Evolutionary conservation across 2,329 filamentous ascomycete genomes (phyloP).

Genomic region (Hypoxylon sp.): DNA sequence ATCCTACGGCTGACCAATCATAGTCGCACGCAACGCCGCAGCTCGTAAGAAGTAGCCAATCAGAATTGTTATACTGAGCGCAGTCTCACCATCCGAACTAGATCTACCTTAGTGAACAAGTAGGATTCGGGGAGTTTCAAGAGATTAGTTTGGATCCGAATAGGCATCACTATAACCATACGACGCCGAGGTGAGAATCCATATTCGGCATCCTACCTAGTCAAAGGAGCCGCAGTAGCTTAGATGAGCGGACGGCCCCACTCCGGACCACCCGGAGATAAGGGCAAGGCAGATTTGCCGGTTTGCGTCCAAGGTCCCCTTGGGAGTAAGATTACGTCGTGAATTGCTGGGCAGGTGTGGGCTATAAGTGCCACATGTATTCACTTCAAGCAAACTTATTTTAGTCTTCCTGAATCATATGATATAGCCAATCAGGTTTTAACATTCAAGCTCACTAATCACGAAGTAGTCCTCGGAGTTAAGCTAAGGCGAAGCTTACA

Average conservation of each 20-base stretch:
- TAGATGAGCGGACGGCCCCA: slow-evolving; percentile 26
- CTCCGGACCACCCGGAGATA: slow-evolving; percentile 11
- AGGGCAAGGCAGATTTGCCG: slow-evolving; percentile 23
- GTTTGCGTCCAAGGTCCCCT: neutral
- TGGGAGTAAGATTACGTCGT: neutral
- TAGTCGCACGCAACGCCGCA: neutral
- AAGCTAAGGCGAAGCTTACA: neutral
- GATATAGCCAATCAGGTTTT: neutral
- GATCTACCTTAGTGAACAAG: slow-evolving; percentile 11
- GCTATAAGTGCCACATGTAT: neutral
- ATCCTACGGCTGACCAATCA: slow-evolving; percentile 41
- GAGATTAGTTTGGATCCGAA: slow-evolving; percentile 22
- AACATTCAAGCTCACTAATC: neutral
- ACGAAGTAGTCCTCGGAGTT: neutral
- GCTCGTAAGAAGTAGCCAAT: slow-evolving; percentile 45
- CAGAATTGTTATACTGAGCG: slow-evolving; percentile 16
- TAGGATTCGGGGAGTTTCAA: slow-evolving; percentile 34
- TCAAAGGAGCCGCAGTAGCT: slow-evolving; percentile 23
- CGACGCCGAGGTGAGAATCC: slow-evolving; percentile 18
- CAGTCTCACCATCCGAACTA: slow-evolving; percentile 28
- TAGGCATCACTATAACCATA: slow-evolving; percentile 30
- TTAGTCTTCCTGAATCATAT: neutral
- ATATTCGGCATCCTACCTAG: slow-evolving; percentile 24
- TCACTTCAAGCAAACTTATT: neutral
- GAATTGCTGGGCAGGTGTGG: neutral